A percentile compares a stretch with the other conserved stretches of the same genome.
phyloP scores from a whole-genome alignment of 345 rosid species.

The Euphorbia peplus region DNA sequence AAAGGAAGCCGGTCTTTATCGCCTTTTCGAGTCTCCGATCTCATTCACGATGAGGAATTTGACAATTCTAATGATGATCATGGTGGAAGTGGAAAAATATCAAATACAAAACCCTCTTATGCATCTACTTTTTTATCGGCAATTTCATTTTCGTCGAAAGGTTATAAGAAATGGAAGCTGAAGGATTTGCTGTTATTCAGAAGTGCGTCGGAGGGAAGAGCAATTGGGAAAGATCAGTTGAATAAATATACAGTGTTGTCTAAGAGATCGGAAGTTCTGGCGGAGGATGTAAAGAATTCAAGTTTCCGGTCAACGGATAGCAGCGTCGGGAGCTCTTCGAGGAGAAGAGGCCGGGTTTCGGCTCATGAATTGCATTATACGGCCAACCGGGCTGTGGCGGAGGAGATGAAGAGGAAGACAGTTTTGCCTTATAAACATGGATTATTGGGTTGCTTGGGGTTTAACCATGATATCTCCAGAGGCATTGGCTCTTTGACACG shows the following conservation, averaged over 20 bases:
- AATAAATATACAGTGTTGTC: slow-evolving; percentile 48
- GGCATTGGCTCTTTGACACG: slow-evolving; percentile 71
- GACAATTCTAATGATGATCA: neutral
- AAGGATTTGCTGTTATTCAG: slow-evolving; percentile 74
- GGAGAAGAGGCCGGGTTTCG: slow-evolving; percentile 44
- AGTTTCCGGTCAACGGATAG: slow-evolving; percentile 76
- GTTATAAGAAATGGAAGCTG: slow-evolving; percentile 72
- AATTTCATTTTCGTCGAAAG: slow-evolving; percentile 46
- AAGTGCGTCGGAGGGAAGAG: slow-evolving; percentile 91
- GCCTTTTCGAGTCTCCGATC: slow-evolving; percentile 68
- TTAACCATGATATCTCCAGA: slow-evolving; percentile 69
- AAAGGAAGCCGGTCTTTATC: slow-evolving; percentile 78
- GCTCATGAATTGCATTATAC: slow-evolving; percentile 91
- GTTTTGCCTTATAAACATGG: slow-evolving; percentile 90
- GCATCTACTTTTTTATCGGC: slow-evolving; percentile 59
- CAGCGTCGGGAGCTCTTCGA: slow-evolving; percentile 42
- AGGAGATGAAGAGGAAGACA: slow-evolving; percentile 87
- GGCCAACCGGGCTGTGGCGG: slow-evolving; percentile 75
- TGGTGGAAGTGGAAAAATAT: neutral
- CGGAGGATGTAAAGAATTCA: slow-evolving; percentile 43
- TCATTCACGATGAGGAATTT: slow-evolving; percentile 45
- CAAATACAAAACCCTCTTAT: slow-evolving; percentile 31
- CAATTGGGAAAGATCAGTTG: slow-evolving; percentile 49
- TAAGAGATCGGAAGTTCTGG: slow-evolving; percentile 40
- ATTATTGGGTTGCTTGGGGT: slow-evolving; percentile 82